phyloP scores from a whole-genome alignment of 176 grass and related monocot genomes.

The Rhynchospora pubera region DNA sequence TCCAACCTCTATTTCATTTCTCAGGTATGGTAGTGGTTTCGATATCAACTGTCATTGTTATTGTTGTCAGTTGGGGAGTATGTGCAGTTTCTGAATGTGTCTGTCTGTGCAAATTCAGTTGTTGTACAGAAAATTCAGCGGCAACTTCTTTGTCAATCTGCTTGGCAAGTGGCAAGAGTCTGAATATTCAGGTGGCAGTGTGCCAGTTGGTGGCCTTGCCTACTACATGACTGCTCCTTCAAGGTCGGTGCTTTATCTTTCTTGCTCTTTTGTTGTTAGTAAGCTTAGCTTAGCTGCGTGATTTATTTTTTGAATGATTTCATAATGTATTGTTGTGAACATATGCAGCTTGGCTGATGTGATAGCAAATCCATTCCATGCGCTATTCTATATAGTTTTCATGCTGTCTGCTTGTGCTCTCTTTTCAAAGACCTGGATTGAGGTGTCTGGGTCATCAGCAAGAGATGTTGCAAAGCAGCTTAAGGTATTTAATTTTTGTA shows the following conservation, averaged over 20 bases:
- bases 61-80: background rate
- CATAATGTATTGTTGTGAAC: conserved; percentile 22
- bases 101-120: conserved; percentile 39
- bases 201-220: conserved; percentile 90
- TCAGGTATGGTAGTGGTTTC: conserved; percentile 37
- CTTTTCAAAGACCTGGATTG: conserved; percentile 95
- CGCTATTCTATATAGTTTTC: conserved; percentile 81
- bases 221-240: conserved; percentile 97
- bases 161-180: conserved; percentile 91
- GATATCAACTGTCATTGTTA: background rate
- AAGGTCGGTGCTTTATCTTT: conserved; percentile 46
- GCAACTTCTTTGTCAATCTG: conserved; percentile 84
- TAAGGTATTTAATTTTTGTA: conserved; percentile 44
- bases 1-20: conserved; percentile 97
- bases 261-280: background rate
- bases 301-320: background rate
- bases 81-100: conserved; percentile 8
- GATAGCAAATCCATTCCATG: conserved; percentile 89
- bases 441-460: conserved; percentile 89
- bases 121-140: conserved; percentile 85
- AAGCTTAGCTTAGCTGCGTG: background rate
- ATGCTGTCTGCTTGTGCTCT: conserved; percentile 80
- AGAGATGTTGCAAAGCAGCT: conserved; percentile 92
- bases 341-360: conserved; percentile 67
- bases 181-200: conserved; percentile 73